phyloP scores from a whole-genome alignment of 2,329 filamentous ascomycete species.

The Talaromyces sp. region DNA sequence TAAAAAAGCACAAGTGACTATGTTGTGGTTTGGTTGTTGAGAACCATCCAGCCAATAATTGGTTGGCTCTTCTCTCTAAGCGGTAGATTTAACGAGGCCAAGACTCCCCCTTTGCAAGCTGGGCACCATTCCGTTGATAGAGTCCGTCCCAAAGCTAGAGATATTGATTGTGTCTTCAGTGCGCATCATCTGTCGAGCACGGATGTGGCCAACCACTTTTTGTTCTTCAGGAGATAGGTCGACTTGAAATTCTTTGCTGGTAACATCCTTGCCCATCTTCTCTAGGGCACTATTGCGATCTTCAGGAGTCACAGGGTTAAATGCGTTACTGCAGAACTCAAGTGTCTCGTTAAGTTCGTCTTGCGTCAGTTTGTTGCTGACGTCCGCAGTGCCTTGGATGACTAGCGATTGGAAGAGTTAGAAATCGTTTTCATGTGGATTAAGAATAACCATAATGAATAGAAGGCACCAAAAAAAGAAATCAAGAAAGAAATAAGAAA shows the following conservation, averaged over 20 bases:
- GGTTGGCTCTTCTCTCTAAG: neutral
- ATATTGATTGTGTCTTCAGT: neutral
- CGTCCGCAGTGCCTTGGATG: neutral
- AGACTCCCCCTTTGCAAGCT: neutral
- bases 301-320: neutral
- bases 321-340: slow-evolving; percentile 16
- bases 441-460: neutral
- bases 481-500: no score
- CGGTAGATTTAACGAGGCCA: neutral
- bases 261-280: neutral
- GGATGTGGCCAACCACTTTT: neutral
- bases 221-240: neutral
- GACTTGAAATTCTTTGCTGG: neutral
- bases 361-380: neutral
- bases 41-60: no score
- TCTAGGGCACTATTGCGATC: neutral
- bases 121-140: neutral
- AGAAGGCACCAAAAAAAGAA: no score
- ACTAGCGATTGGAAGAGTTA: neutral
- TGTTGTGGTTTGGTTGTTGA: neutral
- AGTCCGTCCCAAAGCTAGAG: neutral
- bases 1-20: neutral
- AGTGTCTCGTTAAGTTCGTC: slow-evolving; percentile 14
- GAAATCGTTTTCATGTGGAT: neutral
- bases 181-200: neutral